These are phyloP conservation scores for Cladosporium cucumerinum DNA, from an alignment of 2,329 filamentous ascomycete species.

Conservation along the genomic window DNA sequence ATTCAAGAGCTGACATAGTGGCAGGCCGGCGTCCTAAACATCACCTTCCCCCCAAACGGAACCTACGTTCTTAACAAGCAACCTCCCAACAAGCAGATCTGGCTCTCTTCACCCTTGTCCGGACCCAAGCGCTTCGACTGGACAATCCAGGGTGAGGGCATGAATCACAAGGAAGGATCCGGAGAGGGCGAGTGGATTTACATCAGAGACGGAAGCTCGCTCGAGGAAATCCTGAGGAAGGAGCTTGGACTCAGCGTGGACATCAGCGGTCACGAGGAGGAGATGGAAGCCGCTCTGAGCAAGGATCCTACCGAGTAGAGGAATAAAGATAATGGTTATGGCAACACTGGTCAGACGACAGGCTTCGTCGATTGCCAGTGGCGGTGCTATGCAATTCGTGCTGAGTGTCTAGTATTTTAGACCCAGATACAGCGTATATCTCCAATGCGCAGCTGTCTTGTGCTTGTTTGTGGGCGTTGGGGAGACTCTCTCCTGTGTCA, in stretches of 20 bases:
- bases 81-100: slow-evolving; percentile 94
- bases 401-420: not conserved
- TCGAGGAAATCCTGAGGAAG: slow-evolving; percentile 68
- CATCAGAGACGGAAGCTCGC: slow-evolving; percentile 71
- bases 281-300: slow-evolving; percentile 23
- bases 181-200: slow-evolving; percentile 81
- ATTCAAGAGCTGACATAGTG: slow-evolving; percentile 3
- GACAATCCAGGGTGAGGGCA: slow-evolving; percentile 68
- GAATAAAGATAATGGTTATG: not conserved
- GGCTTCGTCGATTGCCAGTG: not conserved
- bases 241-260: slow-evolving; percentile 70
- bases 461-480: not conserved
- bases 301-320: slow-evolving; percentile 28
- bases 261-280: slow-evolving; percentile 26
- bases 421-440: not conserved
- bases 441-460: not conserved
- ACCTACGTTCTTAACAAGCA: slow-evolving; percentile 98
- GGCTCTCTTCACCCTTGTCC: slow-evolving; percentile 86
- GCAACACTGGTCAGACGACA: not conserved
- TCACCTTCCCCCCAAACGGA: slow-evolving; percentile 66
- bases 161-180: slow-evolving; percentile 75
- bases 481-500: not conserved
- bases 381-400: not conserved
- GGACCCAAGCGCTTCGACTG: slow-evolving; percentile 95
- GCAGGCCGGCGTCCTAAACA: slow-evolving; percentile 80